Conservation (phyloP, 139 green algal genomes). For the Coccomyxa sp. region DNA sequence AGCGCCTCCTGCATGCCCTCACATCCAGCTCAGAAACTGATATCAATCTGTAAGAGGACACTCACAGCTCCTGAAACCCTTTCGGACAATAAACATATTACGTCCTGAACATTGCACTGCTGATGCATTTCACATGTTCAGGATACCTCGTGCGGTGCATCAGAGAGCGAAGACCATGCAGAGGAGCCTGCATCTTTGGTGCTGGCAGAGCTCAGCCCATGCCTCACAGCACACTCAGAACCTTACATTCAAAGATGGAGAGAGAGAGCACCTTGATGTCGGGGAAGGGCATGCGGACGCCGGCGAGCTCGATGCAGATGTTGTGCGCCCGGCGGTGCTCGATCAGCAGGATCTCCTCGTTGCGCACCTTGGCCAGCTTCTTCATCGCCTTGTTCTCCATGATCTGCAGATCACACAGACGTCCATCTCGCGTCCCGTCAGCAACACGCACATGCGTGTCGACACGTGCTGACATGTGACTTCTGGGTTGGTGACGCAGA, state of each 20-base stretch:
- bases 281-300: conserved; percentile 53
- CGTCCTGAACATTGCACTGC: not conserved
- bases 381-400: conserved; percentile 46
- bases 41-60: not conserved
- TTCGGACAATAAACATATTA: not conserved
- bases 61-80: not conserved
- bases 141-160: not conserved
- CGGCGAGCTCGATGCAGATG: conserved; percentile 77
- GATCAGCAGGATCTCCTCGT: conserved; percentile 53
- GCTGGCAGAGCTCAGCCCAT: too few species aligned
- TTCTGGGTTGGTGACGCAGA: too few species aligned
- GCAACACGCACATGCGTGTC: too few species aligned
- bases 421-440: too few species aligned
- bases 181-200: not conserved
- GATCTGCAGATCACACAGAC: conserved; percentile 29
- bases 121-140: not conserved
- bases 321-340: conserved; percentile 78
- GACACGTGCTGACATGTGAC: too few species aligned
- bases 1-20: conserved; percentile 31
- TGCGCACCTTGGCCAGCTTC: conserved; percentile 23
- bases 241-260: not conserved
- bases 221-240: too few species aligned
- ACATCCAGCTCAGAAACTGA: not conserved
- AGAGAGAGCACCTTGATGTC: conserved; percentile 43
- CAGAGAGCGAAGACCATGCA: not conserved